Base-by-base conservation (phyloP, 768 basidiomycete species). In the Termitomyces sp. region DNA sequence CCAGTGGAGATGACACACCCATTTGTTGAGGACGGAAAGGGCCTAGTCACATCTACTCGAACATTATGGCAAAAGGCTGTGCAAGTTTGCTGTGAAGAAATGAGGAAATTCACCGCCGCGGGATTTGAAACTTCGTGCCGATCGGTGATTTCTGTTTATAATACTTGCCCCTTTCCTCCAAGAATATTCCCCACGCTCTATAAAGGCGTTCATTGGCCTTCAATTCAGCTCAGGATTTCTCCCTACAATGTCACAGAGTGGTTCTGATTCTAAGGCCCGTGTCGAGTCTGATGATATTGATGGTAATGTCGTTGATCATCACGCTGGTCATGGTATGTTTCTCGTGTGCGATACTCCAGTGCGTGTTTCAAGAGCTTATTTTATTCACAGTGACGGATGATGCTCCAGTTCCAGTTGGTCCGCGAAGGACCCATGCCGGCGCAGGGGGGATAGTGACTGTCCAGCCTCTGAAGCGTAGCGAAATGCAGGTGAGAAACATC, bases 401-500 rank as follows among this genome's bases (percentile, higher is more conserved):
- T 4, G 56, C 64, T 8, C 67, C 74, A 14, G 64, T 6, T n/a
- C 26, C 50, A 28, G 42, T 66, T 44, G 69, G 67, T 30, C 71
- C 76, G 30, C 71, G 70, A 57, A 74, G 68, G 55, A 57, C 50
- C 7, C 59, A 50, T n/a, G 46, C 54, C 3, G 51, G 57, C 5
- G 59, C 58, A 1, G 73, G 71, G 55, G 77, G 80, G 57, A 69
- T 91, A 71, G 88, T 93, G 59, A 76, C 74, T 55, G 91, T 94
- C n/a, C 89, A 94, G 68, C 91, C 92, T 1, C 73, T 94, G 72
- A 89, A 85, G 74, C 80, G 83, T 60, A 83, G 78, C 45, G 91
- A 94, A 73, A 93, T 94, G 91, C 91, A 94, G 85, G 89, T 85
- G 42, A 46, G 57, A 53, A 33, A 31, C 11, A 41, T 44, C 76